Conservation (phyloP, 371 early-diverging fungal species). For the Syncephalastrum contaminatum region DNA sequence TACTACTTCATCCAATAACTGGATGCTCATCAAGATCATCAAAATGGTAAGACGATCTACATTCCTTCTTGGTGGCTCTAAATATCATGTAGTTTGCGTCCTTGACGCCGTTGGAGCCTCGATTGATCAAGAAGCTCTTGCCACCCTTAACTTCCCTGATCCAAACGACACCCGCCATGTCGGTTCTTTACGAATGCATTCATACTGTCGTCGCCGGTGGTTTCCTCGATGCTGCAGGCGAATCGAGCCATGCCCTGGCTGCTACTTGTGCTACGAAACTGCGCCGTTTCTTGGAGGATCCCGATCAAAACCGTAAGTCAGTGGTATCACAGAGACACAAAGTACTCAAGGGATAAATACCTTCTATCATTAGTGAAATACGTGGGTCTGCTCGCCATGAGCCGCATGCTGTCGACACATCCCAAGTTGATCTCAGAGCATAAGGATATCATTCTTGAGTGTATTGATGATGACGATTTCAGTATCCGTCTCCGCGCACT, state of each 20-base stretch:
- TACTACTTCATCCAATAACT: slow-evolving; percentile 89
- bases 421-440: slow-evolving; percentile 85
- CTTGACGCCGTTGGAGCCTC: slow-evolving; percentile 90
- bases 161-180: slow-evolving; percentile 89
- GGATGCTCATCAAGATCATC: slow-evolving; percentile 98
- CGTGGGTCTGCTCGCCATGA: slow-evolving; percentile 85
- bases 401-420: slow-evolving; percentile 74
- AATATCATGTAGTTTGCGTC: slow-evolving; percentile 73
- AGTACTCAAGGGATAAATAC: not conserved
- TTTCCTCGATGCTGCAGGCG: slow-evolving; percentile 72
- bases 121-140: slow-evolving; percentile 86
- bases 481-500: slow-evolving; percentile 88
- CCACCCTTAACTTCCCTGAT: slow-evolving; percentile 84
- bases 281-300: slow-evolving; percentile 80
- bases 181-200: slow-evolving; percentile 93
- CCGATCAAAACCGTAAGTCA: slow-evolving; percentile 87
- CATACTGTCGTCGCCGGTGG: slow-evolving; percentile 90
- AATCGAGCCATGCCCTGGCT: slow-evolving; percentile 68
- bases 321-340: not conserved
- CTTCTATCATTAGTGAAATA: slow-evolving; percentile 71
- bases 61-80: not conserved
- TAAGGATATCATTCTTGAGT: slow-evolving; percentile 79
- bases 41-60: slow-evolving; percentile 68
- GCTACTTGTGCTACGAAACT: slow-evolving; percentile 87
- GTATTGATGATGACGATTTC: slow-evolving; percentile 90